phyloP scores from a whole-genome alignment of 805 yeast genomes.

The Clavispora fructus region DNA sequence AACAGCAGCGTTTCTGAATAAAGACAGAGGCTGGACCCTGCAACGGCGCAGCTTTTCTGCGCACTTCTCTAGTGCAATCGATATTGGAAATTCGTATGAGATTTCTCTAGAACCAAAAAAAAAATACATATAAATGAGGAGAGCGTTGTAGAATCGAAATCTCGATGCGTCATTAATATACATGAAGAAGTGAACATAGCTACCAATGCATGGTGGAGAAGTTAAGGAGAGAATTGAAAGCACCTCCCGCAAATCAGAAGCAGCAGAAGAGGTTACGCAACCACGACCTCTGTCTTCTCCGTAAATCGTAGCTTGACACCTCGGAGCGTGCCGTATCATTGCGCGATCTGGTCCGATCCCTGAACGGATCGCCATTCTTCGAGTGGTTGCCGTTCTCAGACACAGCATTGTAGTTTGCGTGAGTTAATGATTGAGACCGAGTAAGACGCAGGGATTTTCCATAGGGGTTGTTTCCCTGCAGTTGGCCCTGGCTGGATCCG shows the following conservation, averaged over 20 bases:
- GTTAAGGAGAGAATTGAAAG: not conserved
- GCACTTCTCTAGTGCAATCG: too few species aligned
- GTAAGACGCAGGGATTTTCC: slow-evolving; percentile 7
- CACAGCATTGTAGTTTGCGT: slow-evolving; percentile 13
- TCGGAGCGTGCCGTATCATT: slow-evolving; percentile 24
- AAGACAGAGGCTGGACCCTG: not conserved
- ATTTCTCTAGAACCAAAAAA: too few species aligned
- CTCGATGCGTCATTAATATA: not conserved
- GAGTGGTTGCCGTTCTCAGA: slow-evolving; percentile 1
- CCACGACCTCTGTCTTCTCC: slow-evolving; percentile 13
- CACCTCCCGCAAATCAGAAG: not conserved
- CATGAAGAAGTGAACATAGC: not conserved
- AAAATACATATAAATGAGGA: not conserved
- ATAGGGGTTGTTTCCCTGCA: not conserved
- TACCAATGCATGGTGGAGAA: not conserved
- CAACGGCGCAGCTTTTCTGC: not conserved
- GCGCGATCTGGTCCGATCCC: slow-evolving; percentile 8
- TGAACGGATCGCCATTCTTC: slow-evolving; percentile 10
- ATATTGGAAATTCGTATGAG: too few species aligned
- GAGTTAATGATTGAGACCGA: slow-evolving; percentile 13
- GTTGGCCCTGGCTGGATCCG: not conserved
- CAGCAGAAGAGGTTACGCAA: slow-evolving; percentile 13
- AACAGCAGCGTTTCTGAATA: slow-evolving; percentile 4
- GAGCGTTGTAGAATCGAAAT: not conserved
- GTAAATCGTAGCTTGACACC: slow-evolving; percentile 25